Evolutionary conservation across 495 filamentous ascomycete species (phyloP).

Genomic region (Podospora australis): DNA sequence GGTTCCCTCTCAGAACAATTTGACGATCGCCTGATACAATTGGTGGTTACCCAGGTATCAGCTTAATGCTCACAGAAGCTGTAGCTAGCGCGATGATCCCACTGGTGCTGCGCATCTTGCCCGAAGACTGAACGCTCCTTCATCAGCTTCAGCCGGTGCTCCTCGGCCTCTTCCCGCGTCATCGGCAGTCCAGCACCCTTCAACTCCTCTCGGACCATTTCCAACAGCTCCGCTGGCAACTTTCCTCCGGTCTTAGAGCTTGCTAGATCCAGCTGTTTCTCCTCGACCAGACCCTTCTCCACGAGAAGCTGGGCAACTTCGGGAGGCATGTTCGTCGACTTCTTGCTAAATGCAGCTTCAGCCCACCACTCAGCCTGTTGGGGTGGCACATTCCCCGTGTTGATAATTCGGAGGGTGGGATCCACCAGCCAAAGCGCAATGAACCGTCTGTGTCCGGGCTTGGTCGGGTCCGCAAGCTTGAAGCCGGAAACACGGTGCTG

Average conservation of each 20-base stretch:
- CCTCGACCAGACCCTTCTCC: conserved; percentile 25
- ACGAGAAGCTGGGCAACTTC: conserved; percentile 28
- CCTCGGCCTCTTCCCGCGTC: conserved; percentile 37
- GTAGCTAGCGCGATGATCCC: neutral
- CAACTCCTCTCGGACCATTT: conserved; percentile 28
- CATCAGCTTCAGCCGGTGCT: conserved; percentile 44
- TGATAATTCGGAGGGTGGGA: conserved; percentile 43
- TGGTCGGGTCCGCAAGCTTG: conserved; percentile 38
- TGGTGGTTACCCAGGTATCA: too few species aligned
- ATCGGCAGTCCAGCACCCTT: conserved; percentile 25
- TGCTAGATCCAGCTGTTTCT: conserved; percentile 13
- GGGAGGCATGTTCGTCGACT: conserved; percentile 9
- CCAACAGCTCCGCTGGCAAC: conserved; percentile 37
- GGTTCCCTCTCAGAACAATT: too few species aligned
- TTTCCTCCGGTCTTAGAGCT: too few species aligned
- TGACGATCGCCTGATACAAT: too few species aligned
- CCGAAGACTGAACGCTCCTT: conserved; percentile 29
- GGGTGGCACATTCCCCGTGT: conserved; percentile 52
- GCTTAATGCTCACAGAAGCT: conserved; percentile 16
- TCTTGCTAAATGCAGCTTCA: conserved; percentile 21
- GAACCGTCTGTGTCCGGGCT: conserved; percentile 50
- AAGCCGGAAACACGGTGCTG: conserved; percentile 51
- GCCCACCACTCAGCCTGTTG: conserved; percentile 40
- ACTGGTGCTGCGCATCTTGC: neutral
- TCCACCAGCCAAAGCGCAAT: conserved; percentile 54